Base-by-base conservation (phyloP, 129 eudicot genomes). In the Tagetes patula region DNA sequence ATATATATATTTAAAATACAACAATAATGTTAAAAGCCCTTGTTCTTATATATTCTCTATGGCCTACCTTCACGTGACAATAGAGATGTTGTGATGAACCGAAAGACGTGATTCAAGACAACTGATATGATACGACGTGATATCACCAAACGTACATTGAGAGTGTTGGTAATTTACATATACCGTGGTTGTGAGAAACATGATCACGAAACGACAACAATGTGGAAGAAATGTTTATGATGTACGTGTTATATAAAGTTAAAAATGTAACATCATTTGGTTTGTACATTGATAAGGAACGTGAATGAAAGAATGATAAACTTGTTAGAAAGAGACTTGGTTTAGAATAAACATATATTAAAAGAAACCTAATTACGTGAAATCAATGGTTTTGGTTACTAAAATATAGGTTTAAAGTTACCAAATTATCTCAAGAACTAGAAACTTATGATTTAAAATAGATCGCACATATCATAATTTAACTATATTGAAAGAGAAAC, bases 41-140 rank as follows among this genome's bases (percentile, higher is more conserved):
- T 11, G 48, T 50, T 50, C 56, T 12, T n/a, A 12, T 4, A 50
- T n/a, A 12, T 4, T 50, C 30, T 50, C 7, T 59, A 59, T 10
- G 40, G 34, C 38, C 36, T 31, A 61, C 9, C 10, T 61, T 61
- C 42, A 37, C 67, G 67, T 61, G 67, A 61, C 67, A 59, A 36
- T 34, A 10, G 65, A 41, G 14, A n/a, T 41, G 10, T 2, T 59
- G 0, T 33, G n/a, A 33, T 0, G 65, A 40, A 32, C 65, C 5
- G 1, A 1, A 59, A 33, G 20, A 59, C 65, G 42, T 11, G 65
- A 58, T 32, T 58, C 6, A 60, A 60, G 33, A 32, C 14, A 8
- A 8, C 33, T 9, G 40, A 10, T 32, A 59, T 10, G 40, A 59
- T 59, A 33, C 33, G 63, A 56, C 8, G 38, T 32, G 63, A 56